Evolutionary conservation across 805 yeast species (phyloP).

Genomic region (Sugiyamaella smithiae): DNA sequence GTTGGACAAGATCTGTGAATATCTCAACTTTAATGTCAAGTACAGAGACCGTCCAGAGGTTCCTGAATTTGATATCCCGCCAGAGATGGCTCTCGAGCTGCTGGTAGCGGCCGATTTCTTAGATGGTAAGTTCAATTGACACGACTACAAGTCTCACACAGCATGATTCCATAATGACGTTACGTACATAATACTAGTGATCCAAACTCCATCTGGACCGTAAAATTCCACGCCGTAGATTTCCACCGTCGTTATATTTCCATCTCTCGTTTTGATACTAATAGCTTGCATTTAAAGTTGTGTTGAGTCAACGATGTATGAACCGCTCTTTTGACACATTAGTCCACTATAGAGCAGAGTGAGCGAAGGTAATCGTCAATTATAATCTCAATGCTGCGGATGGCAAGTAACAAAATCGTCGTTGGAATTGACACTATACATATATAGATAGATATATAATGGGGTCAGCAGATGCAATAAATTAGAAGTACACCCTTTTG

Average conservation of each 20-base stretch:
- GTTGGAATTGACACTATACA: too few relatives aligned
- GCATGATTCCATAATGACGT: not conserved
- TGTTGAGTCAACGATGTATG: too few relatives aligned
- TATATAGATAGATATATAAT: too few relatives aligned
- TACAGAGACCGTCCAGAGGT: slow-evolving; percentile 56
- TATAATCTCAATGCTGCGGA: too few relatives aligned
- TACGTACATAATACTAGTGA: not conserved
- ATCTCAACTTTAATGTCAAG: slow-evolving; percentile 69
- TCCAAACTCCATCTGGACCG: not conserved
- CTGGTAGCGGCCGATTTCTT: slow-evolving; percentile 90
- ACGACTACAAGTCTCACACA: slow-evolving; percentile 1
- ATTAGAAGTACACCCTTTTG: slow-evolving; percentile 43
- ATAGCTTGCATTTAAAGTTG: too few relatives aligned
- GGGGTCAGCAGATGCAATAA: not conserved
- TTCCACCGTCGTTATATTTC: too few relatives aligned
- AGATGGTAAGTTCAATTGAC: slow-evolving; percentile 37
- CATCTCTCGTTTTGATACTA: too few relatives aligned
- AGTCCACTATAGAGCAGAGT: too few relatives aligned
- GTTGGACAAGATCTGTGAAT: slow-evolving; percentile 79
- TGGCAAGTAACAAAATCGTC: too few relatives aligned
- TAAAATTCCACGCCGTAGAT: too few relatives aligned
- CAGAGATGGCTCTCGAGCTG: slow-evolving; percentile 88
- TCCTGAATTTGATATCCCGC: slow-evolving; percentile 88
- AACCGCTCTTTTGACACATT: too few relatives aligned
- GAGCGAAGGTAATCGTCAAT: too few relatives aligned